Base-by-base conservation (phyloP, 2,329 filamentous ascomycete genomes). In the Exophiala calicioides region DNA sequence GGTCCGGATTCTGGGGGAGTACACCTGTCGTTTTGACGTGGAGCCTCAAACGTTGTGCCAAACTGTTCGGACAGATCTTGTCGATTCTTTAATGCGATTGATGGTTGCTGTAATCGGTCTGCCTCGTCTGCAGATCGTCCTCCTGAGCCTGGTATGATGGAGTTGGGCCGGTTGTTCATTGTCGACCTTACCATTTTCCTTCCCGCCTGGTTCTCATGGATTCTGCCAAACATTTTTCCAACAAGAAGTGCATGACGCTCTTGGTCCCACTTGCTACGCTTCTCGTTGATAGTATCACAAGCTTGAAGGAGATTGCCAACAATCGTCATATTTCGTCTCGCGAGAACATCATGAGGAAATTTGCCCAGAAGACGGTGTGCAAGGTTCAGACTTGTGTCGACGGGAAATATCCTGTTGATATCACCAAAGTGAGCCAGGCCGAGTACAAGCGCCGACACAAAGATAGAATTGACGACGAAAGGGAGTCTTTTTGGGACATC, bases 391-490 rank as follows among this genome's bases (percentile, higher is more conserved):
- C 63, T 61, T 18, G 63, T 64, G 45, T 65, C 60, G 1, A 68
- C 53, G 0, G 64, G 65, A 13, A 67, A 60, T 3, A 64, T 42
- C 34, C 61, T 65, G 44, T 74, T 70, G 2, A 75, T 66, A 43
- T 75, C 71, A 0, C 69, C 70, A 38, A 75, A 74, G 18, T 68
- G 64, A 0, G 71, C 71, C 0, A 72, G 64, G 0, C 72, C 72
- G 0, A 75, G 60, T 0, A 74, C 71, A 1, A 75, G 56, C 0
- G 68, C 69, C 0, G 71, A 71, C 4, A 72, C 67, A 48, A 75
- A 75, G 3, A 70, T 65, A 1, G 69, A 70, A 37, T 74, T 75
- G 3, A 74, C 69, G 1, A 74, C 54, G 12, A 74, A 72, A 0
- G 72, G 72, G 3, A 74, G 55, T 1, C 71, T 62, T 21, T 68